Evolutionary conservation across 495 filamentous ascomycete species (phyloP).

Genomic region (Neohortaea acidophila): DNA sequence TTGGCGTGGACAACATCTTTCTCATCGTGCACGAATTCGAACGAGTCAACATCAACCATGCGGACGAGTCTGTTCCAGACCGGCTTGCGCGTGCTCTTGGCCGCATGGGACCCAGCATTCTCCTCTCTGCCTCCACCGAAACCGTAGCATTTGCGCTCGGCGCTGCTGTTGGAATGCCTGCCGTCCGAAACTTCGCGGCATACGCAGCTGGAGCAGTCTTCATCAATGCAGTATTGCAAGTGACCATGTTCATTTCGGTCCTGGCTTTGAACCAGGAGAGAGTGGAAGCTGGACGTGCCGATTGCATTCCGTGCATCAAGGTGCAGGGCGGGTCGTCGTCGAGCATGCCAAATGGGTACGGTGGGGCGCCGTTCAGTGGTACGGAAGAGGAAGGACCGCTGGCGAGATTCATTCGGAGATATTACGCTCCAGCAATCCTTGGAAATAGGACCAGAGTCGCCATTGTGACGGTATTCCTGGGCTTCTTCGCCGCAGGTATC

Average conservation of each 20-base stretch:
- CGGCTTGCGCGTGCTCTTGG: constrained; percentile 73
- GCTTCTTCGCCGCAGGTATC: constrained; percentile 69
- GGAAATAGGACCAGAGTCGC: constrained; percentile 59
- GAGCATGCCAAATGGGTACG: constrained; percentile 29
- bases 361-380: constrained; percentile 38
- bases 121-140: constrained; percentile 87
- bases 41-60: constrained; percentile 75
- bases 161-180: constrained; percentile 92
- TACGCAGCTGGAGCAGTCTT: constrained; percentile 94
- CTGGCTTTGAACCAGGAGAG: constrained; percentile 79
- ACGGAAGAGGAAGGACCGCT: constrained; percentile 64
- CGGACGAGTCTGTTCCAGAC: constrained; percentile 70
- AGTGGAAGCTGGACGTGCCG: constrained; percentile 71
- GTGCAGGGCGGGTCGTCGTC: constrained; percentile 47
- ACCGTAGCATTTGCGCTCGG: constrained; percentile 85
- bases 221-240: constrained; percentile 86
- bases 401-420: constrained; percentile 72
- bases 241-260: constrained; percentile 91
- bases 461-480: constrained; percentile 66
- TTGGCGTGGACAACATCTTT: constrained; percentile 98
- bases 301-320: constrained; percentile 80
- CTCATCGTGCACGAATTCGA: constrained; percentile 97
- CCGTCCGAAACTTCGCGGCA: constrained; percentile 88
- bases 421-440: constrained; percentile 71
- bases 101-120: constrained; percentile 88